Percentiles rank a stretch among this genome's conserved stretches.
phyloP scores from a whole-genome alignment of 192 early-diverging fungal species.

The Cladochytrium replicatum region DNA sequence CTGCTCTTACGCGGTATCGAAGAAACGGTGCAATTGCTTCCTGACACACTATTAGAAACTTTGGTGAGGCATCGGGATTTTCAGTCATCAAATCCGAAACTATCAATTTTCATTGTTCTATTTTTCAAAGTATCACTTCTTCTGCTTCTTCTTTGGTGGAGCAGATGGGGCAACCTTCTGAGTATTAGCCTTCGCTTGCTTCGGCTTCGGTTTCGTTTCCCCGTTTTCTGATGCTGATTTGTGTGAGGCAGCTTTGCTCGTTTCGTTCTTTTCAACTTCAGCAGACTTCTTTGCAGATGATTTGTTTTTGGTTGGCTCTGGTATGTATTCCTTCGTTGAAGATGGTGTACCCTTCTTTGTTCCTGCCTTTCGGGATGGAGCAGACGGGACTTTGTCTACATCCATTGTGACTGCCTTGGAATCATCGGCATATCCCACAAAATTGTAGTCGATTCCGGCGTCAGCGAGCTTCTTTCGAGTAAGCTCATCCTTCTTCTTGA shows the following conservation, averaged over 20 bases:
- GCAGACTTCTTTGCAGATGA: not conserved
- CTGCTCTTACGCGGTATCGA: too few species aligned
- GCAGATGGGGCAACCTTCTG: not conserved
- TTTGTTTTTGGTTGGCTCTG: conserved; percentile 3
- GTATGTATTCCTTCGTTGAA: not conserved
- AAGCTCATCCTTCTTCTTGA: conserved; percentile 48
- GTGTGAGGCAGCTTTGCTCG: not conserved
- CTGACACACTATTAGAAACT: too few species aligned
- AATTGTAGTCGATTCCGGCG: conserved; percentile 81
- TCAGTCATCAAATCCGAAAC: too few species aligned
- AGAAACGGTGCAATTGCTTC: too few species aligned
- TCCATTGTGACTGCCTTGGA: too few species aligned
- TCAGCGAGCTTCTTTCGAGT: conserved; percentile 52
- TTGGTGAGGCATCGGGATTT: too few species aligned
- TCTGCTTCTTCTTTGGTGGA: conserved; percentile 1
- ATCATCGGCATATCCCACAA: conserved; percentile 71
- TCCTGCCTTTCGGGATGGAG: not conserved
- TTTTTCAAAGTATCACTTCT: not conserved
- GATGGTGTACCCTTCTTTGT: conserved; percentile 2
- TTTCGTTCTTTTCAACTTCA: not conserved
- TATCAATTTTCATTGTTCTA: too few species aligned
- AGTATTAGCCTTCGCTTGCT: not conserved
- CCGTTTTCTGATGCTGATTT: not conserved
- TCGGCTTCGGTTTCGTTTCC: conserved; percentile 2
- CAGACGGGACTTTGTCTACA: too few species aligned